A percentile compares a stretch with the other conserved stretches of the same genome.
phyloP scores from a whole-genome alignment of 1,139 yeast genomes.

The Pneumocystis wakefieldiae region DNA sequence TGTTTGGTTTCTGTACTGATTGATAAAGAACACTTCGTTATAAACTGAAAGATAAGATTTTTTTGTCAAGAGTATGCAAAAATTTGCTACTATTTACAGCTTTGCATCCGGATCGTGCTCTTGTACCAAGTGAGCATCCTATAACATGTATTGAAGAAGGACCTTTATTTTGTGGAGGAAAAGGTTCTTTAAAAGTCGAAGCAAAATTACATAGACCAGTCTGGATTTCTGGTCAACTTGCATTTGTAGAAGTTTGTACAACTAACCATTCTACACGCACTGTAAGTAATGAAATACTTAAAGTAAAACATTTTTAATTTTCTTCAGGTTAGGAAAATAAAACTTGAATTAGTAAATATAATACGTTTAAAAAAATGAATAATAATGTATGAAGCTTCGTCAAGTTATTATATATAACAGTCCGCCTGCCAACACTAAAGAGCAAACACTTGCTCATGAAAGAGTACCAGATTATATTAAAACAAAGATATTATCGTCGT shows the following conservation, averaged over 20 bases:
- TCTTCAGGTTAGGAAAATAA: conserved; percentile 2
- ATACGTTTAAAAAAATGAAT: not conserved
- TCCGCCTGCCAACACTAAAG: conserved; percentile 10
- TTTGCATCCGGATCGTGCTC: conserved; percentile 8
- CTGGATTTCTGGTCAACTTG: conserved; percentile 11
- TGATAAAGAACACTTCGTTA: conserved; percentile 4
- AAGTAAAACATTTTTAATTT: not conserved
- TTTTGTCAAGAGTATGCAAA: conserved; percentile 3
- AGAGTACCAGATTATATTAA: conserved; percentile 8
- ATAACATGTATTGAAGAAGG: conserved; percentile 8
- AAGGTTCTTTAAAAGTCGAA: conserved; percentile 8
- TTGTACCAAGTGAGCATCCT: conserved; percentile 8
- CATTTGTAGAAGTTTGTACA: conserved; percentile 9
- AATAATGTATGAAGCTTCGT: conserved; percentile 2
- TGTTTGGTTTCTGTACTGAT: not conserved
- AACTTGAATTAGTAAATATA: not conserved
- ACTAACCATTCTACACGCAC: conserved; percentile 8
- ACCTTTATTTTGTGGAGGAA: conserved; percentile 7
- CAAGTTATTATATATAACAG: conserved; percentile 7
- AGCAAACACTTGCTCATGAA: conserved; percentile 4
- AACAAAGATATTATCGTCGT: conserved; percentile 5
- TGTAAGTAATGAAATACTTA: conserved; percentile 1
- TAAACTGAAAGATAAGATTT: conserved; percentile 5
- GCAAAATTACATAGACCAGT: conserved; percentile 9
- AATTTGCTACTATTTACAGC: conserved; percentile 6